phyloP scores from a whole-genome alignment of 2,329 filamentous ascomycete genomes.

The Seiridium cupressi region DNA sequence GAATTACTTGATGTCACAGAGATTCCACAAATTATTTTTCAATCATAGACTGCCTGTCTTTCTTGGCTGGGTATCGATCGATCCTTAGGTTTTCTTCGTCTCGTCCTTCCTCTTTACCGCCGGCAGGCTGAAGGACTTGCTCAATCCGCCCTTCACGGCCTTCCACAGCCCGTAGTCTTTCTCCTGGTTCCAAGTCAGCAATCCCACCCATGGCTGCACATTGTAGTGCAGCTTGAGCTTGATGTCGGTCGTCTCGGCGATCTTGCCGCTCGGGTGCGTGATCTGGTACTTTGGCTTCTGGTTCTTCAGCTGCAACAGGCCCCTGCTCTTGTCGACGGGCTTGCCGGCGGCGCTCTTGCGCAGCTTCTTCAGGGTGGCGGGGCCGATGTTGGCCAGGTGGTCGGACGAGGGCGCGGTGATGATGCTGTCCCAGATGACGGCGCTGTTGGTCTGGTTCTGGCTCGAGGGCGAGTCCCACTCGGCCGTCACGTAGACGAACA shows the following conservation, averaged over 20 bases:
- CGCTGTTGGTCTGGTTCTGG: slow-evolving; percentile 56
- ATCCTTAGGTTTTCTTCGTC: slow-evolving; percentile 17
- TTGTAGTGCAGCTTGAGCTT: slow-evolving; percentile 87
- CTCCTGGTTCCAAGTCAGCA: slow-evolving; percentile 75
- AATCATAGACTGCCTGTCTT: neutral
- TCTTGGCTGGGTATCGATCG: neutral
- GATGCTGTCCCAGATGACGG: slow-evolving; percentile 95
- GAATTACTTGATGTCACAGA: no score
- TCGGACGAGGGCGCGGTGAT: slow-evolving; percentile 72
- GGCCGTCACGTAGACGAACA: slow-evolving; percentile 95
- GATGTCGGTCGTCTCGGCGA: slow-evolving; percentile 73
- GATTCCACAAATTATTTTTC: neutral
- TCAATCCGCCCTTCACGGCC: slow-evolving; percentile 62
- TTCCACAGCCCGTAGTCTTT: slow-evolving; percentile 61
- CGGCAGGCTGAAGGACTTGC: slow-evolving; percentile 63
- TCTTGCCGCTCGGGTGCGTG: slow-evolving; percentile 78
- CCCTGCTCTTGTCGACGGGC: slow-evolving; percentile 59
- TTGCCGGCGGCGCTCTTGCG: slow-evolving; percentile 58
- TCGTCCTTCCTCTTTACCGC: slow-evolving; percentile 59
- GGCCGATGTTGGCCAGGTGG: slow-evolving; percentile 60
- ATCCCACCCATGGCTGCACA: slow-evolving; percentile 94
- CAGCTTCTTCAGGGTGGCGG: slow-evolving; percentile 61
- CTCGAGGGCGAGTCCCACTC: slow-evolving; percentile 52
- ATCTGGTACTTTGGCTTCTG: slow-evolving; percentile 97
- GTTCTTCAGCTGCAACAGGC: slow-evolving; percentile 74